Conservation (phyloP, 192 early-diverging fungal genomes). For the Gigaspora rosea region DNA sequence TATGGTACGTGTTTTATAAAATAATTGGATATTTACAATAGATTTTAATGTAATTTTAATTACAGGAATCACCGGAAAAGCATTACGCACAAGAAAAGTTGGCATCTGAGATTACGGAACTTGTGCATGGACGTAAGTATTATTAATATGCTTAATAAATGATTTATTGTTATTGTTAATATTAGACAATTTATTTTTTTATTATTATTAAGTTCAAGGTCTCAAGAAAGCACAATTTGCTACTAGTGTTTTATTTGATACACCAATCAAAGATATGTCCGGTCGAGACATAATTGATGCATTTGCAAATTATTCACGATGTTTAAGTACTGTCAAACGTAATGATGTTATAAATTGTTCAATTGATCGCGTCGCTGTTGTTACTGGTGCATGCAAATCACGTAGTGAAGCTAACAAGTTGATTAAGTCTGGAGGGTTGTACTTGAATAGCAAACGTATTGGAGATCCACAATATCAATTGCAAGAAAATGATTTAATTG, state of each 20-base stretch:
- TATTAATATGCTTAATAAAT: not conserved
- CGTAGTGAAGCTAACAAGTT: slow-evolving; percentile 82
- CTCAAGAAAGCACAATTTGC: slow-evolving; percentile 69
- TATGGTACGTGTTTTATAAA: slow-evolving; percentile 43
- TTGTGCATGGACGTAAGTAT: slow-evolving; percentile 78
- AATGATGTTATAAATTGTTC: slow-evolving; percentile 48
- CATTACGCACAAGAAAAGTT: slow-evolving; percentile 76
- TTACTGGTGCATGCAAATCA: slow-evolving; percentile 64
- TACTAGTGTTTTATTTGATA: slow-evolving; percentile 74
- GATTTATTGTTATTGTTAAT: slow-evolving; percentile 2
- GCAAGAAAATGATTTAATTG: slow-evolving; percentile 58
- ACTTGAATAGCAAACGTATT: slow-evolving; percentile 68
- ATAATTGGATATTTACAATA: not conserved
- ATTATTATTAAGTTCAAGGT: slow-evolving; percentile 46
- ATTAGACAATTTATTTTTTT: not conserved
- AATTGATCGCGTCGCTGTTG: slow-evolving; percentile 62
- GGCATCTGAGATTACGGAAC: slow-evolving; percentile 83
- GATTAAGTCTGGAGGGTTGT: slow-evolving; percentile 78
- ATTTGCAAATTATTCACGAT: slow-evolving; percentile 64
- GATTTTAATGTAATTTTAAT: too few species aligned
- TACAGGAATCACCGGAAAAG: slow-evolving; percentile 58
- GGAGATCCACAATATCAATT: slow-evolving; percentile 46
- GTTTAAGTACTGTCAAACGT: slow-evolving; percentile 54
- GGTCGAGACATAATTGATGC: slow-evolving; percentile 67
- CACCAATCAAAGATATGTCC: slow-evolving; percentile 41